These are phyloP conservation scores for Phlegmacium glaucopus DNA, from an alignment of 768 basidiomycete genomes.

Conservation along the genomic window DNA sequence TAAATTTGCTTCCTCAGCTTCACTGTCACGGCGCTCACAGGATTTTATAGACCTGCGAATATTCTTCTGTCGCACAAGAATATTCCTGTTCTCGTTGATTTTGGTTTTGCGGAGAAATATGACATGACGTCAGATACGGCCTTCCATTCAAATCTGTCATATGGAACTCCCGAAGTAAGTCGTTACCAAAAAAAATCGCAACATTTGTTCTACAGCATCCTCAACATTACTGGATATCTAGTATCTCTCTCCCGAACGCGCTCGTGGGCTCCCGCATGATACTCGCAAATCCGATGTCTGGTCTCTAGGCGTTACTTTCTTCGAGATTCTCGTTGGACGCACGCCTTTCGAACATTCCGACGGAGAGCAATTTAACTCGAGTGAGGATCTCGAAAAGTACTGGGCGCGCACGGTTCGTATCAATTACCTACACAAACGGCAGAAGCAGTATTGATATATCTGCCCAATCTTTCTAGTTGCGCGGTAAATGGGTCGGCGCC, in stretches of 20 bases:
- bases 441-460: neutral
- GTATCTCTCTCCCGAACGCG: conserved; percentile 93
- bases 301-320: conserved; percentile 88
- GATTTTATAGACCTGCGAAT: conserved; percentile 72
- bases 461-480: conserved; percentile 39
- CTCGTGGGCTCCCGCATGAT: conserved; percentile 85
- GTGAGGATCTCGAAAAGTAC: conserved; percentile 82
- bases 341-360: conserved; percentile 89
- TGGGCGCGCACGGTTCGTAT: conserved; percentile 73
- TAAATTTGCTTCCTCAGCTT: conserved; percentile 32
- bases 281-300: conserved; percentile 89
- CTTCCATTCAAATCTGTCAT: conserved; percentile 79
- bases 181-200: neutral
- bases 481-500: conserved; percentile 84
- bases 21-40: neutral
- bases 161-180: conserved; percentile 87
- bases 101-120: conserved; percentile 93
- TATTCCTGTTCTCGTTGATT: conserved; percentile 89
- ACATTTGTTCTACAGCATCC: neutral
- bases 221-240: conserved; percentile 25
- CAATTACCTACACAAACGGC: neutral
- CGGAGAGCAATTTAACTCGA: conserved; percentile 72
- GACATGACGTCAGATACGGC: conserved; percentile 58
- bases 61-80: conserved; percentile 79
- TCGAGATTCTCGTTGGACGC: conserved; percentile 88